phyloP scores from a whole-genome alignment of 2,329 filamentous ascomycete genomes.

The Neonectria neomacrospora region DNA sequence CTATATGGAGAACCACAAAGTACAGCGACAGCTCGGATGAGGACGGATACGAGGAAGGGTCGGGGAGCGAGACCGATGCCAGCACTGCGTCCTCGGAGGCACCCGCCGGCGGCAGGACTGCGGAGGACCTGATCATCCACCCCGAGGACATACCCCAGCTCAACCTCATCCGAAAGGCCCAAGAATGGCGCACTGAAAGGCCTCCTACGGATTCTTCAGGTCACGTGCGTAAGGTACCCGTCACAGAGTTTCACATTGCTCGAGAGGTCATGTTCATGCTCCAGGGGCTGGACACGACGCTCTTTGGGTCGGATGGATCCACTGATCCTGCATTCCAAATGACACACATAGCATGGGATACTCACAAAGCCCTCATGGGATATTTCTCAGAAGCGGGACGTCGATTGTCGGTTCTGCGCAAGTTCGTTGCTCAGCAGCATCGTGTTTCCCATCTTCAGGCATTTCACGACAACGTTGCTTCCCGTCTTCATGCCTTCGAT shows the following conservation, averaged over 20 bases:
- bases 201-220: conserved; percentile 50
- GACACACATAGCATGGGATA: conserved; percentile 60
- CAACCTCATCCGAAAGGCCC: conserved; percentile 47
- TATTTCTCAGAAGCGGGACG: conserved; percentile 60
- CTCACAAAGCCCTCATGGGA: conserved; percentile 60
- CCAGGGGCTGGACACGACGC: conserved; percentile 76
- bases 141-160: conserved; percentile 48
- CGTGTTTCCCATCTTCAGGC: conserved; percentile 73
- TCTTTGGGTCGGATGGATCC: conserved; percentile 66
- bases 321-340: conserved; percentile 59
- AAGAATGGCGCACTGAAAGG: conserved; percentile 50
- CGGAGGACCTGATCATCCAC: conserved; percentile 50
- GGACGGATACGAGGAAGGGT: conserved; percentile 49
- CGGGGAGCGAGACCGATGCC: conserved; percentile 51
- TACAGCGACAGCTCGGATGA: conserved; percentile 75
- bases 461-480: conserved; percentile 72
- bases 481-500: conserved; percentile 69
- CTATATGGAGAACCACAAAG: conserved; percentile 77
- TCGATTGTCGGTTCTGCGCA: conserved; percentile 58
- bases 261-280: conserved; percentile 89
- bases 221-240: conserved; percentile 53
- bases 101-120: conserved; percentile 37
- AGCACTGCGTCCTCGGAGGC: conserved; percentile 47
- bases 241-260: conserved; percentile 78
- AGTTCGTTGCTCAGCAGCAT: conserved; percentile 57